These are phyloP conservation scores for Zhuliangozyma parablackwelliae DNA, from an alignment of 1,139 yeast species.

Conservation along the genomic window DNA sequence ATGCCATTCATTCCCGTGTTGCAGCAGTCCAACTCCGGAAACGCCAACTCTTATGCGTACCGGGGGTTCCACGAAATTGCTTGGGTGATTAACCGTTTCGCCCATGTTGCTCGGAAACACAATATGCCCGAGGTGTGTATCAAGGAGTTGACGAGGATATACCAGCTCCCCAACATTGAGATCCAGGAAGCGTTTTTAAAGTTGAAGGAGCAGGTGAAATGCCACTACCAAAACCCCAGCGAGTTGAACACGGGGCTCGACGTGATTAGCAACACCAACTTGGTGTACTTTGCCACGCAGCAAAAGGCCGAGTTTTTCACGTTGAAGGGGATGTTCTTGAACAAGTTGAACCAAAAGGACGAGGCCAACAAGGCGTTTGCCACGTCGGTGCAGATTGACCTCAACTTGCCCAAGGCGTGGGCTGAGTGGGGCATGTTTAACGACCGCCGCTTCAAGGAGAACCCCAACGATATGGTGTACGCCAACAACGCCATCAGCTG, in stretches of 20 bases:
- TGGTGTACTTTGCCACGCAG: slow-evolving; percentile 93
- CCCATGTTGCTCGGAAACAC: slow-evolving; percentile 96
- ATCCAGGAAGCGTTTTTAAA: slow-evolving; percentile 97
- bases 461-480: slow-evolving; percentile 74
- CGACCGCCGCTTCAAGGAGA: slow-evolving; percentile 82
- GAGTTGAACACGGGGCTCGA: slow-evolving; percentile 93
- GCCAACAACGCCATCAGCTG: slow-evolving; percentile 96
- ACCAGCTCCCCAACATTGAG: slow-evolving; percentile 94
- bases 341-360: slow-evolving; percentile 81
- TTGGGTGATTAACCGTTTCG: slow-evolving; percentile 97
- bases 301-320: slow-evolving; percentile 98
- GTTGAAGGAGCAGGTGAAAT: slow-evolving; percentile 93
- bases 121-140: slow-evolving; percentile 96
- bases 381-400: slow-evolving; percentile 92
- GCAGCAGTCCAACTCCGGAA: slow-evolving; percentile 70
- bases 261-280: slow-evolving; percentile 91
- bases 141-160: slow-evolving; percentile 86
- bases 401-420: slow-evolving; percentile 96
- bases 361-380: slow-evolving; percentile 98
- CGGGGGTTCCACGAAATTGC: slow-evolving; percentile 98
- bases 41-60: slow-evolving; percentile 88
- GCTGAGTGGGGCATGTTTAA: slow-evolving; percentile 99
- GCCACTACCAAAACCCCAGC: slow-evolving; percentile 84
- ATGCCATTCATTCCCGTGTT: slow-evolving; percentile 87
- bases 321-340: slow-evolving; percentile 94